Base-by-base conservation (phyloP, 176 grass and related monocot species). In the Echinochloa phyllopogon region DNA sequence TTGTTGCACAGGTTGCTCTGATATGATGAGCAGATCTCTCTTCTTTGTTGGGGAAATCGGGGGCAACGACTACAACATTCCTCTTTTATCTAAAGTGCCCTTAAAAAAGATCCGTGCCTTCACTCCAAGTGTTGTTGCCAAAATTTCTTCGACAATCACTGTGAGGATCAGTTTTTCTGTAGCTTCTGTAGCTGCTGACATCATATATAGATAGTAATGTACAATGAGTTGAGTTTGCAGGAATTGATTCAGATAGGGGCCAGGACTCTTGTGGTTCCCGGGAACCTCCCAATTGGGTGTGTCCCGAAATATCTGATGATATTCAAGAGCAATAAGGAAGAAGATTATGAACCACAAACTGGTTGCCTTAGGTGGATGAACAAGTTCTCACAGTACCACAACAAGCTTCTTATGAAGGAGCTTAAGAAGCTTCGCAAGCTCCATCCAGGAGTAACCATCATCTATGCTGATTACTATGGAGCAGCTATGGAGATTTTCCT, bases 1-100 rank as follows among this genome's bases (percentile, higher is more conserved):
- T 74, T 75, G 24, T 79, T 80, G 36, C 23, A 68, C 80, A 91
- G 89, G 50, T 68, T 86, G 93, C 52, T 80, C 16, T 0, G 48
- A 63, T 48, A 66, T 90, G 52, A 77, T 98, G 65, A 86, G 81
- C 70, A 70, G 77, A 65, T 82, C 93, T 21, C 91, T 96, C 24
- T 94, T 98, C 87, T 86, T 92, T 59, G 80, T 96, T 56, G 96
- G 96, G 64, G 96, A 98, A 85, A 98, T 96, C 27, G 96, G 93
- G 37, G 96, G 96, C 16, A 98, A 98, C 65, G 96, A 98, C 86
- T 98, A 98, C 87, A 98, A 98, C 77, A 3, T 82, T 21, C 83
- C 91, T 56, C 78, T 94, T 82, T 69, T 84, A 17, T 42, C 17
- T 8, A 51, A 86, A 1, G 83, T n/a, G 21, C 59, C 79, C 4